These are phyloP conservation scores for Sphaerobolus stellatus DNA, from an alignment of 1,284 basidiomycete genomes.

Conservation along the genomic window DNA sequence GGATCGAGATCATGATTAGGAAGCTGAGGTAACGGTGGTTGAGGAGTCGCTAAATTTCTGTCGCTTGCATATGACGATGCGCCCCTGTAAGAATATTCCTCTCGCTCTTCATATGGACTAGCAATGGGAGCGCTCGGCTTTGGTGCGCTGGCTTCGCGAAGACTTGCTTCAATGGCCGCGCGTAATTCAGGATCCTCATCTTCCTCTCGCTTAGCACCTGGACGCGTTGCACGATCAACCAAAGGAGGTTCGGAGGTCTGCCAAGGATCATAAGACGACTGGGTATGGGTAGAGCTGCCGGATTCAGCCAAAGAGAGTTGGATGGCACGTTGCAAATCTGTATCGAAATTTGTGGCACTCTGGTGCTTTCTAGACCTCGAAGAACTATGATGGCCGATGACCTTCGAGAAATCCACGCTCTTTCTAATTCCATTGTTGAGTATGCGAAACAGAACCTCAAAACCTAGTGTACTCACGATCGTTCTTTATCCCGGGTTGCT, in stretches of 20 bases:
- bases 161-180: conserved; percentile 93
- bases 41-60: conserved; percentile 31
- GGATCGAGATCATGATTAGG: conserved; percentile 79
- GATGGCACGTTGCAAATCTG: conserved; percentile 92
- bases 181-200: conserved; percentile 92
- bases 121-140: conserved; percentile 75
- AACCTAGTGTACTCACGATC: conserved; percentile 37
- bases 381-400: conserved; percentile 33
- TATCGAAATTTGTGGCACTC: conserved; percentile 69
- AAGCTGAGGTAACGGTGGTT: conserved; percentile 38
- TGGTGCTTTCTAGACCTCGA: conserved; percentile 48
- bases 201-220: conserved; percentile 51
- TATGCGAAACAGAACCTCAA: neutral
- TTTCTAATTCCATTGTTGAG: conserved; percentile 1
- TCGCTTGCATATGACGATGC: conserved; percentile 14
- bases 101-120: conserved; percentile 42
- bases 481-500: conserved; percentile 47
- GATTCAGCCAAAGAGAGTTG: conserved; percentile 85
- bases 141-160: conserved; percentile 81
- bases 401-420: conserved; percentile 16
- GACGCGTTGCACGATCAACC: conserved; percentile 52
- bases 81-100: conserved; percentile 34
- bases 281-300: conserved; percentile 43
- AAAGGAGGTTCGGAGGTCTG: conserved; percentile 73
- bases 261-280: conserved; percentile 39